Conservation (phyloP, 208 protist genomes). For the Perkinsela sp. region DNA sequence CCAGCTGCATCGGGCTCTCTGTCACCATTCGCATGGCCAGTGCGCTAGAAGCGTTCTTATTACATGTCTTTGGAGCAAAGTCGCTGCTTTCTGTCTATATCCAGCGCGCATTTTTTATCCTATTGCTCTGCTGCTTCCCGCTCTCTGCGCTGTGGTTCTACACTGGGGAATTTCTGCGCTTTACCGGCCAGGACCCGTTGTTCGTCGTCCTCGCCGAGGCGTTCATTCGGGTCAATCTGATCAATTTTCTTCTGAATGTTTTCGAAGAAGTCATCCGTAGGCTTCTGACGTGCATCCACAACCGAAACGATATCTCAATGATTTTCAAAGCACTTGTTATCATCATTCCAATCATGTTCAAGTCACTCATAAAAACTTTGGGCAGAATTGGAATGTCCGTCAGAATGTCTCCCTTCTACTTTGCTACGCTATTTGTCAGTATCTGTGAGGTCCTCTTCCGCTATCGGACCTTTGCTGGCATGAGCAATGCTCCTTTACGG, state of each 20-base stretch:
- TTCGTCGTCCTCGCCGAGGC: background rate
- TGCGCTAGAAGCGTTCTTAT: background rate
- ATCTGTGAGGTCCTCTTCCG: background rate
- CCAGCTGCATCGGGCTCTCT: background rate
- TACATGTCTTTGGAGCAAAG: background rate
- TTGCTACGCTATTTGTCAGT: background rate
- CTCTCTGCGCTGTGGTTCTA: background rate
- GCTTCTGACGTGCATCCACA: background rate
- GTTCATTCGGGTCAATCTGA: background rate
- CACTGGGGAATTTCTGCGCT: background rate
- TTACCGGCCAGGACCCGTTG: background rate
- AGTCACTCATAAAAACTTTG: background rate
- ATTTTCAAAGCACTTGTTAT: background rate
- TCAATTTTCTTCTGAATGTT: background rate
- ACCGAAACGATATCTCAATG: background rate
- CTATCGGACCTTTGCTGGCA: background rate
- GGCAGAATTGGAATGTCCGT: background rate
- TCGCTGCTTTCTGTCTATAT: background rate
- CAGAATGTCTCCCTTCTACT: background rate
- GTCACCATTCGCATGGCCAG: background rate
- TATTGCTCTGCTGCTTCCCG: background rate
- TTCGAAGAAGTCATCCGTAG: background rate
- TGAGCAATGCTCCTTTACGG: background rate
- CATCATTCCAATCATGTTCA: background rate
- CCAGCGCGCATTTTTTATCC: background rate